A percentile compares a stretch with the other conserved stretches of the same genome.
Conservation (phyloP, 768 basidiomycete genomes). For the Trametes meyenii region DNA sequence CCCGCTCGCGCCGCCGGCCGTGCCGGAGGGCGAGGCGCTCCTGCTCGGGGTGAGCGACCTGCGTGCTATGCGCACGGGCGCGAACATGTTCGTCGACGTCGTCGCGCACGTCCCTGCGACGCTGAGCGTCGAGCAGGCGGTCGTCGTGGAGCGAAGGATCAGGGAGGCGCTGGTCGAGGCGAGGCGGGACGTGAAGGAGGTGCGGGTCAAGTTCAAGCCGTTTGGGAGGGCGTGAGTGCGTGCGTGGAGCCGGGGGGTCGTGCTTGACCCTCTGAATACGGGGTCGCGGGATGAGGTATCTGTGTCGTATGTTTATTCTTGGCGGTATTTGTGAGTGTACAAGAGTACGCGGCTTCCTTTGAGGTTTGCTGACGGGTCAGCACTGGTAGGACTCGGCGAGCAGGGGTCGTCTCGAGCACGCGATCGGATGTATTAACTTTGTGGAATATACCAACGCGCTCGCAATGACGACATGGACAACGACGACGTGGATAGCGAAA, state of each 20-base stretch:
- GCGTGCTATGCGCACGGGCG: slow-evolving; percentile 78
- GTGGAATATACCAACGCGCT: no score
- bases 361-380: no score
- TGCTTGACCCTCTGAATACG: no score
- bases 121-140: slow-evolving; percentile 60
- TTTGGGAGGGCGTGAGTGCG: slow-evolving; percentile 11
- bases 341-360: no score
- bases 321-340: no score
- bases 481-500: no score
- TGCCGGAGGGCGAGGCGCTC: slow-evolving; percentile 15
- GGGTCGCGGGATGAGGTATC: no score
- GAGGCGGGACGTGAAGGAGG: slow-evolving; percentile 72
- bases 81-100: slow-evolving; percentile 82
- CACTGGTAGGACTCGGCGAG: no score
- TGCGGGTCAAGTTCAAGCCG: slow-evolving; percentile 65
- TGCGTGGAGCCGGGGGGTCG: not conserved
- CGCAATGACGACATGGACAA: no score
- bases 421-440: no score
- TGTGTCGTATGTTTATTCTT: not conserved
- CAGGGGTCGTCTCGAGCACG: no score
- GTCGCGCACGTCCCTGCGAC: slow-evolving; percentile 65
- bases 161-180: slow-evolving; percentile 52
- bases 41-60: slow-evolving; percentile 55
- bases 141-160: slow-evolving; percentile 65
- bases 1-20: slow-evolving; percentile 48